Evolutionary conservation across 129 eudicot species (phyloP), one percentile per base, ranked within the genome.

Genomic region (Flaveria linearis): DNA sequence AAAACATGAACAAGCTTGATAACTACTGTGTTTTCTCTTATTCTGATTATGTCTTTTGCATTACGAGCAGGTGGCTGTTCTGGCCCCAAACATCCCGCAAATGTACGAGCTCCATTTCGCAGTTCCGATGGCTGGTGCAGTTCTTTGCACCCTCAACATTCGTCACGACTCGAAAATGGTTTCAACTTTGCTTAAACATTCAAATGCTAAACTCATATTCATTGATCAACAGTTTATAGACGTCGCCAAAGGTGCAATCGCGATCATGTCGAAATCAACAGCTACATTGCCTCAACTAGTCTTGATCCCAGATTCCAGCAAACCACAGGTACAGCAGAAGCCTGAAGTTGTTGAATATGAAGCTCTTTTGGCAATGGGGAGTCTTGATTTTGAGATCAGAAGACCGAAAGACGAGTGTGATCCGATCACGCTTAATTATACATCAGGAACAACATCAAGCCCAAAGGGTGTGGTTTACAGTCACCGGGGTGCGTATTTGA

Each of bases 401-500:
- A 56, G 76, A 43, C 91, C 91, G 3, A 71, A 41, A 4, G 91
- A 87, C 49, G 91, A 87, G 46, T 80, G 80, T 28, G 86, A 87
- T 30, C 83, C 88, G 3, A 84, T 87, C 9, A 16, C 91, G 1
- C 72, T 87, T 39, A 82, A 76, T 57, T 87, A 81, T 47, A 87
- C 91, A 14, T 87, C 91, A 1, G 91, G 15, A 84, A 53, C 60
- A 20, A 53, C 60, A 5, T 53, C 60, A 53, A 53, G 60, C n/a
- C 53, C 53, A 13, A 49, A 87, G 46, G 91, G 91, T 15, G 91
- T 87, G 30, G 75, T 87, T 39, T 87, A 82, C 61, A 84, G 85
- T 76, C 91, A 87, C 53, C 79, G 91, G 80, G 91, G 91, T 16
- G 91, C 91, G 3, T 81, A 87, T 69, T 82, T 87, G 33, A 84